Evolutionary conservation across 352 stramenopile species (phyloP).

Genomic region (Pythium myriotylum): DNA sequence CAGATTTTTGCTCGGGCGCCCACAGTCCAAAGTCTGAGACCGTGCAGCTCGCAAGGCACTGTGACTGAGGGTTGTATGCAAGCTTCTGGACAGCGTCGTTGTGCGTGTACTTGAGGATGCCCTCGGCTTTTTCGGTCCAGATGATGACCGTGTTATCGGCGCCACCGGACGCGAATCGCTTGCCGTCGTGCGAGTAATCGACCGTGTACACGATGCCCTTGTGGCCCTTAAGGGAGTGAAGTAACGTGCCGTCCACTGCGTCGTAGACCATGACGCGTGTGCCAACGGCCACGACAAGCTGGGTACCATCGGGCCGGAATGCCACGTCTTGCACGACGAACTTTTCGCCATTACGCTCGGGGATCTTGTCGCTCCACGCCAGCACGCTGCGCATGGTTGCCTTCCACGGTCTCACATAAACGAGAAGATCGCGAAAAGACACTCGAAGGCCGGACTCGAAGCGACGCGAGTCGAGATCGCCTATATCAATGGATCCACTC

Average conservation of each 20-base stretch:
- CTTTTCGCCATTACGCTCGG: conserved; percentile 85
- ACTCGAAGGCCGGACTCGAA: conserved; percentile 27
- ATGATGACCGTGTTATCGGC: conserved; percentile 97
- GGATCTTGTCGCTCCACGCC: conserved; percentile 87
- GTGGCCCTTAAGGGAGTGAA: conserved; percentile 92
- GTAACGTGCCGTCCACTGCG: conserved; percentile 84
- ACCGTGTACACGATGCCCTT: conserved; percentile 93
- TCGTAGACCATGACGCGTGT: conserved; percentile 94
- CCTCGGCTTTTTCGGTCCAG: conserved; percentile 94
- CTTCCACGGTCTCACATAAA: conserved; percentile 2
- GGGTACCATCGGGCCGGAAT: conserved; percentile 88
- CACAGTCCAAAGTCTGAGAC: conserved; percentile 94
- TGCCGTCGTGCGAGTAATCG: conserved; percentile 90
- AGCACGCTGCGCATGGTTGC: conserved; percentile 74
- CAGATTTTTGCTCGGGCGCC: conserved; percentile 92
- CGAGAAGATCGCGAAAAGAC: conserved; percentile 45
- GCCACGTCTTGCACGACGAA: conserved; percentile 89
- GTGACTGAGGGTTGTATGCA: conserved; percentile 91
- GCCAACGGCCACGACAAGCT: conserved; percentile 91
- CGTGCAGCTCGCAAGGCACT: conserved; percentile 94
- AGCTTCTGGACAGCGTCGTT: conserved; percentile 93
- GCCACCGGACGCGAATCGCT: conserved; percentile 91
- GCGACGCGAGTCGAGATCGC: conserved; percentile 20
- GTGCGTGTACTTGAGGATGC: conserved; percentile 97
- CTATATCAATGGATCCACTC: conserved; percentile 1